Evolutionary conservation across 1,284 basidiomycete species (phyloP), one percentile per base, ranked within the genome.

Genomic region (Prillingera fragicola): DNA sequence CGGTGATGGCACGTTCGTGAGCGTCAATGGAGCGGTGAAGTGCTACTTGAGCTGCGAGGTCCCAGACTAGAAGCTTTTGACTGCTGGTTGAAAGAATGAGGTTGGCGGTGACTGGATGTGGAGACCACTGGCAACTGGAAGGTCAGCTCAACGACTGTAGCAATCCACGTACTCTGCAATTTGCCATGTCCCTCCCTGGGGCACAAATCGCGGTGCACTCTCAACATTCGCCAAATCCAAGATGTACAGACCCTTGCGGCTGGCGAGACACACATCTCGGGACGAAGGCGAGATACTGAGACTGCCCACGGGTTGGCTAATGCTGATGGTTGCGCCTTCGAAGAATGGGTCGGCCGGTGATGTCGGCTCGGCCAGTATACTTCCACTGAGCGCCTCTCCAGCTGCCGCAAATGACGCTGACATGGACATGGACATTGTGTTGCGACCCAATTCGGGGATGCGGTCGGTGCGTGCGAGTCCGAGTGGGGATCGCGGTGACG

Each of bases 31-130:
- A 65, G 83, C 78, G 43, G 87, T 89, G n/a, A 77, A 84, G 23
- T 79, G 83, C 40, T 78, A 82, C n/a, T 78, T 65, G 59, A 1
- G 70, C 63, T 1, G 56, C 74, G 1, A 98, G 77, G 63, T 98
- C 96, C 94, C 94, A 98, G 48, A 98, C 88, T 6, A 98, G 77
- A 75, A 96, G 79, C 68, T 96, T 95, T 68, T 96, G 89, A 37
- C 87, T 87, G 0, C 88, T 94, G 0, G 95, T 98, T 2, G 89
- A 94, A 17, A 94, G 85, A 41, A 98, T 89, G 60, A 92, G 90
- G 57, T 94, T 83, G 38, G 84, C 81, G 12, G 85, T 81, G 7
- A 78, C 75, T 0, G 80, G 80, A 63, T 97, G 92, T 1, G 94
- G 94, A 42, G 92, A 94, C 92, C 94, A 98, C 65, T 98, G 92